phyloP scores from a whole-genome alignment of 2,329 filamentous ascomycete species.

The Exophiala xenobiotica region DNA sequence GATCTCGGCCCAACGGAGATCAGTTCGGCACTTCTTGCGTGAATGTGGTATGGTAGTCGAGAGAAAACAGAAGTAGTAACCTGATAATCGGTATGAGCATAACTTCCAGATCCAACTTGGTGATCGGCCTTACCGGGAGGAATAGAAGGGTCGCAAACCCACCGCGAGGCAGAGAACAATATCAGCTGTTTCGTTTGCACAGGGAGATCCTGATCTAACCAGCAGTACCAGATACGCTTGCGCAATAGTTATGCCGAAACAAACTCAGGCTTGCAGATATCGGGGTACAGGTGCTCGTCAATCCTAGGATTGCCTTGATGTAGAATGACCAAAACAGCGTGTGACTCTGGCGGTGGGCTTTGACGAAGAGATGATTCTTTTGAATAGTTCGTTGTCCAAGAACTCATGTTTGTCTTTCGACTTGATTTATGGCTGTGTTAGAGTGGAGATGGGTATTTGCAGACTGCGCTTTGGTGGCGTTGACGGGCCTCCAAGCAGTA shows the following conservation, averaged over 20 bases:
- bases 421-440: conserved; percentile 14
- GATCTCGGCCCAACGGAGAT: neutral
- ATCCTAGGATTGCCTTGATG: conserved; percentile 17
- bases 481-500: neutral
- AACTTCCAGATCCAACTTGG: neutral
- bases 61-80: conserved; percentile 2
- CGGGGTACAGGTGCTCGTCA: conserved; percentile 19
- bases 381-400: conserved; percentile 17
- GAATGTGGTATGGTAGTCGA: neutral
- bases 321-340: conserved; percentile 23
- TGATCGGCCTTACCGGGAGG: conserved; percentile 5
- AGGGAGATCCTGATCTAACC: conserved; percentile 15
- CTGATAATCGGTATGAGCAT: neutral
- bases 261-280: conserved; percentile 7
- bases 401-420: conserved; percentile 22
- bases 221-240: conserved; percentile 9
- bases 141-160: conserved; percentile 16
- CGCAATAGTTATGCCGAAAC: conserved; percentile 15
- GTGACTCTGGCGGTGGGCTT: conserved; percentile 30
- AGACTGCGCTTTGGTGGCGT: conserved; percentile 3
- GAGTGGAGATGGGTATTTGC: conserved; percentile 19
- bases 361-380: conserved; percentile 21
- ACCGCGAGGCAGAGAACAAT: conserved; percentile 23
- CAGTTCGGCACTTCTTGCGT: neutral
- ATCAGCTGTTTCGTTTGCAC: conserved; percentile 13